These are phyloP conservation scores for Dillenia turbinata DNA, from an alignment of 164 flowering plant species.

Conservation along the genomic window DNA sequence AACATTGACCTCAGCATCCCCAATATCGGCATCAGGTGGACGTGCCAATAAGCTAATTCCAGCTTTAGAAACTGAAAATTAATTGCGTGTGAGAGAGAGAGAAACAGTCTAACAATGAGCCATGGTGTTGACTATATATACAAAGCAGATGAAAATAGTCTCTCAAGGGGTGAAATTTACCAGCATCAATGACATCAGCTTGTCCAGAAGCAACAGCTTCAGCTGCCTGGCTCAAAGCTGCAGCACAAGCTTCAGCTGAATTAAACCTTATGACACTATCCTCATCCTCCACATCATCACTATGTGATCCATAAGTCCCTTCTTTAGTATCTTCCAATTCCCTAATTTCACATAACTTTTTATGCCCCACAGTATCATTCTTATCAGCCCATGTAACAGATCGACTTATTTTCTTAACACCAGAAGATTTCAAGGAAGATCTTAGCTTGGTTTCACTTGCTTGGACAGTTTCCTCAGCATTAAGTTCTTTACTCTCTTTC, in stretches of 20 bases:
- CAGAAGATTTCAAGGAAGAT: conserved; percentile 57
- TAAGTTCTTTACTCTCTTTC: conserved; percentile 13
- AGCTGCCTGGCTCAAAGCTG: conserved; percentile 66
- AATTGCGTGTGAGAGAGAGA: conserved; percentile 5
- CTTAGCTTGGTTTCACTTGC: conserved; percentile 27
- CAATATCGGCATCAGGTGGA: conserved; percentile 26
- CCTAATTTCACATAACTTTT: conserved; percentile 34
- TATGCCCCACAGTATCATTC: conserved; percentile 17
- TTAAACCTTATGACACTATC: conserved; percentile 29
- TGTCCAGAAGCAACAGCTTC: conserved; percentile 74
- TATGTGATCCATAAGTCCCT: conserved; percentile 8
- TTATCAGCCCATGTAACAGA: conserved; percentile 94
- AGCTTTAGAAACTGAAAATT: conserved; percentile 57
- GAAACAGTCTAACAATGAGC: neutral
- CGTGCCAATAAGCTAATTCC: conserved; percentile 58
- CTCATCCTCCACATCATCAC: conserved; percentile 18
- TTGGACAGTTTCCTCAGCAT: conserved; percentile 15
- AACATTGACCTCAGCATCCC: conserved; percentile 17
- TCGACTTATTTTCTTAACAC: conserved; percentile 38
- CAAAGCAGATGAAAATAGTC: neutral
- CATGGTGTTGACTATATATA: neutral
- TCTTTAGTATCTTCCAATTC: conserved; percentile 25
- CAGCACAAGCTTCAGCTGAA: conserved; percentile 90
- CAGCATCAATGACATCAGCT: conserved; percentile 54
- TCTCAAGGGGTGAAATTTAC: conserved; percentile 22